Evolutionary conservation across 2,329 filamentous ascomycete genomes (phyloP), one percentile per base, ranked within the genome.

Genomic region (Paecilomyces niveus): DNA sequence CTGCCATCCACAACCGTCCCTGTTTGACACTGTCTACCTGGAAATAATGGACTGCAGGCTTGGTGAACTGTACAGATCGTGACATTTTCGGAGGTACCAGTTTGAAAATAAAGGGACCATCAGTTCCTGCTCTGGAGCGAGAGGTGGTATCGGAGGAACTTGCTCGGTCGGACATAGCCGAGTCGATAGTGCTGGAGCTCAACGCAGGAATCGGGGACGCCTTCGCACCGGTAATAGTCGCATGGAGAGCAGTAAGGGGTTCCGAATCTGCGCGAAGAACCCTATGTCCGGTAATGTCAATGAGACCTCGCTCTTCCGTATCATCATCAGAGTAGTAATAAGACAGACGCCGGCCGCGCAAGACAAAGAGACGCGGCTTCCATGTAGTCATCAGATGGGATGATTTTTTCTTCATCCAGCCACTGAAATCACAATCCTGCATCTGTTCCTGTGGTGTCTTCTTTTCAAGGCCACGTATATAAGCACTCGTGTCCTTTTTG

Each of bases 361-460:
- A 84, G 7, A 99, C 88, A 70, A 99, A 99, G n/a, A 97, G 82
- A 11, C 94, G 87, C 11, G 92, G 89, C 70, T 97, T 99, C 94
- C 94, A 99, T 1, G 92, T 96, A 2, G 92, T 92, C 88, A 99
- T 96, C 33, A 97, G 80, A 68, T 93, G 94, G 1, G 91, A 93
- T 60, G 91, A 96, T 75, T 95, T 92, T 82, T 99, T 99, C 81
- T 94, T 97, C 94, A 99, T 99, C 94, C 94, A 99, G 1, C 94
- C 94, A 68, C 88, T 93, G 72, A 96, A 97, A 70, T 99, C 93
- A 57, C 91, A 93, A 61, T 85, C 86, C 61, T 86, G 79, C 74
- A 96, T 94, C 61, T 93, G 92, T 70, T 96, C 90, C 57, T 86
- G 81, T 0, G 94, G 94, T 0, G 84, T 78, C 60, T 93, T 89